Evolutionary conservation across 306 rosid genomes (phyloP), one percentile per base, ranked within the genome.

Genomic region (Citrullus colocynthis): DNA sequence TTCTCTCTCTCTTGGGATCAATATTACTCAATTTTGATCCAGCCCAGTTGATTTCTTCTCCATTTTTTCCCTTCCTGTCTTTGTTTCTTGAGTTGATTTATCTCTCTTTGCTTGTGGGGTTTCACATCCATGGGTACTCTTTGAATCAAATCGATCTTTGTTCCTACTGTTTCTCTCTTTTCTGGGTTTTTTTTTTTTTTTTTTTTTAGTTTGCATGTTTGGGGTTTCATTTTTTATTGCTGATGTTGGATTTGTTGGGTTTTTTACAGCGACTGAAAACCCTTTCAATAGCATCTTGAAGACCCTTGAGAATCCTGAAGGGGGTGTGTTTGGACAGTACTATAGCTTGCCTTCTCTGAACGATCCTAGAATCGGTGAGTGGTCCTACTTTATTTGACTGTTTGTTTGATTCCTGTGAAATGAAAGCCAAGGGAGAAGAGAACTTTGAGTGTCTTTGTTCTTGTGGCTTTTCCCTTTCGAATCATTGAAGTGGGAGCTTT

Each of bases 341-440:
- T 92, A 86, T 76, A 95, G 97, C 87, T 86, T 95, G 87, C 89
- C 97, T 10, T 93, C 97, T 82, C 90, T 95, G 78, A 85, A 87
- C 74, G 99, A 95, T 91, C 92, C 96, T 6, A 84, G 97, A 84
- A 88, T 95, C 76, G 99, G 99, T 92, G 36, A 55, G 87, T 88
- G 55, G 32, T 9, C 13, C 52, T 60, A 21, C 30, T 78, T 78
- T 78, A 6, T 51, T 49, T 28, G 24, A 48, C 9, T 73, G 4
- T 72, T 32, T 24, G 42, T 21, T 65, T 78, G 67, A 8, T 84
- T 82, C 37, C 67, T 55, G 72, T 80, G 79, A 75, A 39, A 78
- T 30, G 45, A 6, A 44, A 70, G 58, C 58, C 2, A 71, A 13
- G 20, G 39, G 37, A 21, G 18, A 24, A 37, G 49, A 6, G 6